A percentile compares a stretch with the other conserved stretches of the same genome.
These are phyloP conservation scores for Rhinocladiella similis DNA, from an alignment of 2,329 filamentous ascomycete species.

Conservation along the genomic window DNA sequence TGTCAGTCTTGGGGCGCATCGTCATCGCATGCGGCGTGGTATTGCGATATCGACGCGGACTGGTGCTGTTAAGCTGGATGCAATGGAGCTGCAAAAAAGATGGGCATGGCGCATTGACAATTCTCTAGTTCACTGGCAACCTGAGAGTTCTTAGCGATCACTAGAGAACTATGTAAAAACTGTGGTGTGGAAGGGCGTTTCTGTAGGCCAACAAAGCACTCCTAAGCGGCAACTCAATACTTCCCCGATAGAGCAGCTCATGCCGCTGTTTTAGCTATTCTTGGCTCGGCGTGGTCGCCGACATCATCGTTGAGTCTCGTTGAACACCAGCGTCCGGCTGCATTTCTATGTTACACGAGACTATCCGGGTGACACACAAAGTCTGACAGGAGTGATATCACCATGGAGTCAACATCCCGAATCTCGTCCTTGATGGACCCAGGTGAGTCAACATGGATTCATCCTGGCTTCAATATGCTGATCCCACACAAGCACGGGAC, in stretches of 20 bases:
- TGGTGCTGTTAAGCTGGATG: too few species aligned
- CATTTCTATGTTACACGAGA: not conserved
- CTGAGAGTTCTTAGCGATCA: too few species aligned
- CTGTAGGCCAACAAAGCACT: too few species aligned
- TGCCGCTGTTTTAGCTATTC: not conserved
- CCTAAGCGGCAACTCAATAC: not conserved
- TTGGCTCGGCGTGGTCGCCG: not conserved
- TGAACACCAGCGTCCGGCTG: not conserved
- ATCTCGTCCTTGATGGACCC: constrained; percentile 94
- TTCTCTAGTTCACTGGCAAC: too few species aligned
- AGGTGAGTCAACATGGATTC: constrained; percentile 53
- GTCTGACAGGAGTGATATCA: not conserved
- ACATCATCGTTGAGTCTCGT: not conserved
- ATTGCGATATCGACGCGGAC: too few species aligned
- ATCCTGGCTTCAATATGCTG: constrained; percentile 25
- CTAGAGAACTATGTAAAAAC: too few species aligned
- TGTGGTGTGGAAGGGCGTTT: too few species aligned
- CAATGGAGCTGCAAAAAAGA: too few species aligned
- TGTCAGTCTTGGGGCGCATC: too few species aligned
- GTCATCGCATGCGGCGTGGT: too few species aligned
- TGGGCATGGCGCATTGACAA: too few species aligned
- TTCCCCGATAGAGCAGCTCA: not conserved
- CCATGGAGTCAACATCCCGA: constrained; percentile 93
- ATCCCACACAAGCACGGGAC: constrained; percentile 71
- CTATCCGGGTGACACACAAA: not conserved